phyloP scores from a whole-genome alignment of 495 filamentous ascomycete species.

The Daldinia decipiens region DNA sequence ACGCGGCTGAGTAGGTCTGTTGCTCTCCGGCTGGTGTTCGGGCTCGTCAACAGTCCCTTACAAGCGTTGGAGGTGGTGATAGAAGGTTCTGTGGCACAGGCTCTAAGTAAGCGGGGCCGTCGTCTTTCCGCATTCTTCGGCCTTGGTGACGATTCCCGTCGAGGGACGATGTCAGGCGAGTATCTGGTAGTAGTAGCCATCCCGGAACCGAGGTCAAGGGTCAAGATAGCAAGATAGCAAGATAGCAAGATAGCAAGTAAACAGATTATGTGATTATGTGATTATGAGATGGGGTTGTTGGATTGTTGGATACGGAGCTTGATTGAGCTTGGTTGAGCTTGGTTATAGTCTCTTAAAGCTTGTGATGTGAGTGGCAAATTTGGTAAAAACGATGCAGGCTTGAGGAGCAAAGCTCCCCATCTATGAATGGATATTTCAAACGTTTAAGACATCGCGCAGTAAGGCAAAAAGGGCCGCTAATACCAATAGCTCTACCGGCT shows the following conservation, averaged over 20 bases:
- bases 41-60: conserved; percentile 57
- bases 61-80: conserved; percentile 65
- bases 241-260: conserved; percentile 15
- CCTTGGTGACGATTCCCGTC: conserved; percentile 40
- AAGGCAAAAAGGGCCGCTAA: conserved; percentile 44
- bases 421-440: conserved; percentile 41
- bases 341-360: conserved; percentile 17
- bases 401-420: conserved; percentile 33
- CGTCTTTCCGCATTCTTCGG: conserved; percentile 44
- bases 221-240: conserved; percentile 17
- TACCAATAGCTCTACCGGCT: conserved; percentile 38
- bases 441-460: conserved; percentile 42
- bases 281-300: conserved; percentile 19
- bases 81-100: conserved; percentile 63
- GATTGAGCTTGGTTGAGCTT: not conserved
- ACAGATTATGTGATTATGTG: conserved; percentile 16
- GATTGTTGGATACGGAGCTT: conserved; percentile 21
- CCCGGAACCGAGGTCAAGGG: conserved; percentile 2
- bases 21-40: conserved; percentile 58
- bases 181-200: conserved; percentile 42
- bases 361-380: conserved; percentile 23
- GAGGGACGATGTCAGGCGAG: conserved; percentile 36
- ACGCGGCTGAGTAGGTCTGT: conserved; percentile 63
- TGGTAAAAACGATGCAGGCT: conserved; percentile 25
- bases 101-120: conserved; percentile 61